phyloP scores from a whole-genome alignment of 208 protist species.

The Kentomonas sorsogonicus region DNA sequence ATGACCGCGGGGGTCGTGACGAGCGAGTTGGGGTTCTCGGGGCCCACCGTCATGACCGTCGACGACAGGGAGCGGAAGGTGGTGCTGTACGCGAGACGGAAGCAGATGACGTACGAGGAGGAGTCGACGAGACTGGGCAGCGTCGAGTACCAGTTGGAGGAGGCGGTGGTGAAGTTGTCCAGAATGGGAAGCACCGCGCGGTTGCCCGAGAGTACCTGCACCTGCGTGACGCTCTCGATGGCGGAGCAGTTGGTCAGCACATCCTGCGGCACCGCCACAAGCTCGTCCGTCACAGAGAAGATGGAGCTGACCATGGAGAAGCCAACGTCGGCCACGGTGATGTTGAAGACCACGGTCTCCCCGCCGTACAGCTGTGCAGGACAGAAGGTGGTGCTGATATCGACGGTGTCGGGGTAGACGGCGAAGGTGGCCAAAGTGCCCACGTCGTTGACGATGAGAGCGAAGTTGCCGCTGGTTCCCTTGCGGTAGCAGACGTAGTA shows the following conservation, averaged over 20 bases:
- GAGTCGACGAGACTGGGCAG: slow-evolving; percentile 24
- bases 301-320: slow-evolving; percentile 39
- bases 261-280: slow-evolving; percentile 37
- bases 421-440: slow-evolving; percentile 45
- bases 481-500: slow-evolving; percentile 85
- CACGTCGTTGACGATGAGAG: slow-evolving; percentile 37
- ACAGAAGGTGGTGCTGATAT: slow-evolving; percentile 28
- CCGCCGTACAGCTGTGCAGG: slow-evolving; percentile 36
- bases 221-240: slow-evolving; percentile 15
- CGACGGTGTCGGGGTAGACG: slow-evolving; percentile 61
- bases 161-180: slow-evolving; percentile 27
- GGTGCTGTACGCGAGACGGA: slow-evolving; percentile 44
- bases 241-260: slow-evolving; percentile 17
- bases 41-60: slow-evolving; percentile 18
- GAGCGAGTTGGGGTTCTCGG: slow-evolving; percentile 45
- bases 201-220: slow-evolving; percentile 17
- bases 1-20: slow-evolving; percentile 47
- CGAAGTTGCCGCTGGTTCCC: slow-evolving; percentile 26
- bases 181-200: slow-evolving; percentile 20
- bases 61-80: slow-evolving; percentile 35
- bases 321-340: slow-evolving; percentile 35
- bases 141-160: slow-evolving; percentile 63
- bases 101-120: slow-evolving; percentile 59
- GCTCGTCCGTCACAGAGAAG: slow-evolving; percentile 49
- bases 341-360: slow-evolving; percentile 60